Base-by-base conservation (phyloP, 2,329 filamentous ascomycete species). In the Hansfordia pulvinata region DNA sequence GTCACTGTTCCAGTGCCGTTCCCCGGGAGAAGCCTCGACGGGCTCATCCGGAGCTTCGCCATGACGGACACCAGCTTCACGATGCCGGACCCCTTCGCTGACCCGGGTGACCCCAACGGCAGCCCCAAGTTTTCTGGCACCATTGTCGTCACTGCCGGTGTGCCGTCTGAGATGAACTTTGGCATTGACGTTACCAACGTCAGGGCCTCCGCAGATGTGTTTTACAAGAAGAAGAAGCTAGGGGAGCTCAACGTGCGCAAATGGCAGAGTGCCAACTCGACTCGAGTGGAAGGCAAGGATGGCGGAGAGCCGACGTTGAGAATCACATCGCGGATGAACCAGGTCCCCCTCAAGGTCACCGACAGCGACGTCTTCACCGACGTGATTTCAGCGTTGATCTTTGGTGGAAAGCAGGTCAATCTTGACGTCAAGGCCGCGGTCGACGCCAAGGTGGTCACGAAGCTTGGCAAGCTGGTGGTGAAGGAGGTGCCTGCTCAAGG, bases 141-240 rank as follows among this genome's bases (percentile, higher is more conserved):
- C 12, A 78, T 94, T 23, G 62, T 81, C 33, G 86, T 86, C 8
- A 60, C 86, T 11, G 77, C 92, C 15, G 72, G 62, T 8, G 51
- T 96, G 18, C 90, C 90, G 0, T 66, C 81, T 22, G 80, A 93
- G 46, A 77, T 96, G 64, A 85, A 93, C 43, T 78, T 96, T 37
- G 70, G 76, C 26, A 56, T 98, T 27, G 73, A 80, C 34, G 82
- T 96, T 21, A 75, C 75, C 19, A 67, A 65, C 31, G 71, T 98
- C 25, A 70, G 74, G 28, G 84, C 88, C 3, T 68, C 69, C 28
- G 78, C 85, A 4, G 74, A 93, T 45, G 76, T 96, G 3, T 81
- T 71, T 39, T 94, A 93, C 52, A 62, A 81, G 36, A 64, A 64
- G 15, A 62, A 74, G 28, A 81, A 88, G 47, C 70, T 98, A 32